Conservation (phyloP, 352 stramenopile genomes). For the Globisporangium nunn region DNA sequence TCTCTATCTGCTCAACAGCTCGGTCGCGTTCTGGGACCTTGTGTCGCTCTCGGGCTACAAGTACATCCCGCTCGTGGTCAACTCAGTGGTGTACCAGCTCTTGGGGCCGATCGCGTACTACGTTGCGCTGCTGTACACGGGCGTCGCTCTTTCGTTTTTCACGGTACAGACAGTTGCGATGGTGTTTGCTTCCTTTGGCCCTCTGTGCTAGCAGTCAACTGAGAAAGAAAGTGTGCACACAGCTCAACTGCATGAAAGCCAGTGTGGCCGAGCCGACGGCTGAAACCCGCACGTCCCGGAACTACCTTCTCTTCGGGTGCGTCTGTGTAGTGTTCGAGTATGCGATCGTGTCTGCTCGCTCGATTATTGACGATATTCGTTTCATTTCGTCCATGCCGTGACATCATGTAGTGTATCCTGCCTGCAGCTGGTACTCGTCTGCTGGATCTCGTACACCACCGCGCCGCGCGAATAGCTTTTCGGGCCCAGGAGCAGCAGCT, state of each 20-base stretch:
- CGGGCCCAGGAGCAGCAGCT: conserved; percentile 3
- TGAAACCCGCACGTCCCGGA: conserved; percentile 76
- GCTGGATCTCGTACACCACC: conserved; percentile 83
- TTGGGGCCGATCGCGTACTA: conserved; percentile 89
- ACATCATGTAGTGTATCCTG: conserved; percentile 49
- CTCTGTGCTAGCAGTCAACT: not conserved
- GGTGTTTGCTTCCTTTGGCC: not conserved
- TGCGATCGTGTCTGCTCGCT: not conserved
- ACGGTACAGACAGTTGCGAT: conserved; percentile 56
- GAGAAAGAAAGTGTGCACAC: conserved; percentile 1
- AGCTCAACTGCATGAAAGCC: conserved; percentile 88
- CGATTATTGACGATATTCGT: not conserved
- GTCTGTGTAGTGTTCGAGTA: conserved; percentile 3
- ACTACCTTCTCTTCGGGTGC: conserved; percentile 83
- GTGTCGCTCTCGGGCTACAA: conserved; percentile 98
- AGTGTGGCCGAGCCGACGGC: conserved; percentile 63
- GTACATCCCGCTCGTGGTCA: conserved; percentile 95
- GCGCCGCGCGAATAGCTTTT: conserved; percentile 42
- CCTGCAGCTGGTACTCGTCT: conserved; percentile 74
- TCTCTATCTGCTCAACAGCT: conserved; percentile 92
- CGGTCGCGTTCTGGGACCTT: conserved; percentile 93
- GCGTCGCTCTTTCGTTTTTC: conserved; percentile 91
- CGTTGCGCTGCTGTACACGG: conserved; percentile 90
- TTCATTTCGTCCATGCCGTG: too few relatives aligned
- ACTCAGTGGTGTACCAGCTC: conserved; percentile 88